Evolutionary conservation across 257 asterid genomes (phyloP).

Genomic region (Nicotiana noctiflora): DNA sequence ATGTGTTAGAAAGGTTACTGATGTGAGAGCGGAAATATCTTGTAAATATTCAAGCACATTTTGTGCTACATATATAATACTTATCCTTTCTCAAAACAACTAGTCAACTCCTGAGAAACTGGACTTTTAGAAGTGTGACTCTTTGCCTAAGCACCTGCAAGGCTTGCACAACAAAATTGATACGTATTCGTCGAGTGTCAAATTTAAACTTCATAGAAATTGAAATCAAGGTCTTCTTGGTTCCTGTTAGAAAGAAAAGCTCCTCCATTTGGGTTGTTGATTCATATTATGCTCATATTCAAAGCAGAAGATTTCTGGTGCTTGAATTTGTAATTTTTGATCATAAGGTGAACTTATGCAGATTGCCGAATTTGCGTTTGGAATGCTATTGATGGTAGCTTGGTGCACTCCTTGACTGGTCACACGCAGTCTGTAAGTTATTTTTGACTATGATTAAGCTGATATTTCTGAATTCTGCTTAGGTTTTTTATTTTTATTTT

Average conservation of each 20-base stretch:
- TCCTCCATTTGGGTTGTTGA: background rate
- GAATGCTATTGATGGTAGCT: conserved; percentile 97
- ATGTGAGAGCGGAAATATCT: no score
- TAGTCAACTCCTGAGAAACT: background rate
- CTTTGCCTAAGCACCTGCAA: conserved; percentile 6
- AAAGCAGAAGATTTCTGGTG: conserved; percentile 14
- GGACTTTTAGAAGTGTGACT: background rate
- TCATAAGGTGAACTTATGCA: conserved; percentile 35
- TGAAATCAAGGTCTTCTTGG: background rate
- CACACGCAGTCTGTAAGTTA: conserved; percentile 78
- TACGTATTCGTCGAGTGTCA: background rate
- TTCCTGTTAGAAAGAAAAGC: background rate
- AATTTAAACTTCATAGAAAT: background rate
- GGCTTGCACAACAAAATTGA: background rate
- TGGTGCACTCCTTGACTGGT: conserved; percentile 90
- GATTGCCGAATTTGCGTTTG: conserved; percentile 93
- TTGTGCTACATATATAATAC: no score
- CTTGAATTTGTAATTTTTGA: conserved; percentile 9
- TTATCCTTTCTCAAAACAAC: background rate
- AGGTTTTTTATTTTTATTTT: no score
- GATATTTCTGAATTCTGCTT: background rate
- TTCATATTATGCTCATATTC: conserved; percentile 1
- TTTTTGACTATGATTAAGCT: conserved; percentile 15
- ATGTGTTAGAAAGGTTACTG: no score
- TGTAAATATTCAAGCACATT: no score